Evolutionary conservation across 345 rosid genomes (phyloP).

Genomic region (Atalantia buxifolia): DNA sequence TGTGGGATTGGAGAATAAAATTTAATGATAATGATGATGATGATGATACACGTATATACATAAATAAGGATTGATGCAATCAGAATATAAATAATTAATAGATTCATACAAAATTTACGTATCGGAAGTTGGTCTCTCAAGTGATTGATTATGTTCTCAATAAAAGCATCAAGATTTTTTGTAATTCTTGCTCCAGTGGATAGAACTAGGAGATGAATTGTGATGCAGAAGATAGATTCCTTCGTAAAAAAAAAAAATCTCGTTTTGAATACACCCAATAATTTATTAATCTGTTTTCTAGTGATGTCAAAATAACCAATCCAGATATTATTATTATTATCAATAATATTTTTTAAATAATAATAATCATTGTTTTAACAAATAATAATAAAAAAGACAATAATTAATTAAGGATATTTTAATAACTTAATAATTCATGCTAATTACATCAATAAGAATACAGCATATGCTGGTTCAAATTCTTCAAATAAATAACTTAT

Average conservation of each 20-base stretch:
- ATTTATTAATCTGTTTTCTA: constrained; percentile 56
- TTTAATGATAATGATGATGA: no score
- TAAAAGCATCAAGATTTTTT: constrained; percentile 57
- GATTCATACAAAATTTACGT: not conserved
- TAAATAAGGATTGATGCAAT: no score
- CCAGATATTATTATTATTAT: constrained; percentile 32
- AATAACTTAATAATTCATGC: no score
- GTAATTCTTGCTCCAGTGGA: constrained; percentile 65
- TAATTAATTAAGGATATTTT: no score
- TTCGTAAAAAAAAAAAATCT: no score
- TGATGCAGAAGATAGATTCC: constrained; percentile 66
- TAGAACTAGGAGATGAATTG: constrained; percentile 73
- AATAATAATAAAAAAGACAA: no score
- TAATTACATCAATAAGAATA: no score
- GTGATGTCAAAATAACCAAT: constrained; percentile 69
- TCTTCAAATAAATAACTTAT: no score
- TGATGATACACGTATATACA: no score
- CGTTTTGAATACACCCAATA: constrained; percentile 55
- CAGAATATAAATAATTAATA: not conserved
- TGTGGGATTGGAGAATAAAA: no score
- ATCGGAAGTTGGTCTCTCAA: constrained; percentile 60
- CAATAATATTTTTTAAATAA: no score
- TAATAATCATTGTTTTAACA: no score
- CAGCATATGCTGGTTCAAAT: rapidly evolving
- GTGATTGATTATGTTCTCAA: constrained; percentile 64